Conservation (phyloP, 2,329 filamentous ascomycete species). For the Colletotrichum trifolii region DNA sequence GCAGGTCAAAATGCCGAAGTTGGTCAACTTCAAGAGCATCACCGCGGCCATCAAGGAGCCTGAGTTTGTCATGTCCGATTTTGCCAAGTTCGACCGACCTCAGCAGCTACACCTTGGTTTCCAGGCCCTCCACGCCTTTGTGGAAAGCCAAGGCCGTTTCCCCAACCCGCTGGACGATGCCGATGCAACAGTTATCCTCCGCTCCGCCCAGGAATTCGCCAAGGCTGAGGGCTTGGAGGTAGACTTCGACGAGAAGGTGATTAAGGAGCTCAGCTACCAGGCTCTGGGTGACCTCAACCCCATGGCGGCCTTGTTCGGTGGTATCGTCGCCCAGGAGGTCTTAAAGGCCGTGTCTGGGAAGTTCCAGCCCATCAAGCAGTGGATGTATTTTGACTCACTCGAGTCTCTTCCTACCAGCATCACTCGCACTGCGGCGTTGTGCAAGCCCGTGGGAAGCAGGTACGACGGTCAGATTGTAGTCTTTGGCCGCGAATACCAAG, state of each 20-base stretch:
- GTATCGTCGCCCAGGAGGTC: slow-evolving; percentile 91
- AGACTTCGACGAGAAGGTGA: slow-evolving; percentile 90
- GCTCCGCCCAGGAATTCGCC: slow-evolving; percentile 79
- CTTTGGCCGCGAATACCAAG: slow-evolving; percentile 92
- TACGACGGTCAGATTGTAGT: slow-evolving; percentile 99
- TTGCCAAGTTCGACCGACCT: slow-evolving; percentile 96
- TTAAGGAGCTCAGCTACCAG: slow-evolving; percentile 94
- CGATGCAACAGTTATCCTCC: slow-evolving; percentile 83
- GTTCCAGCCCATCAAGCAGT: slow-evolving; percentile 95
- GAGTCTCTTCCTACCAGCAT: slow-evolving; percentile 86
- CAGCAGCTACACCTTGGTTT: slow-evolving; percentile 92
- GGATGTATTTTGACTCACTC: slow-evolving; percentile 97
- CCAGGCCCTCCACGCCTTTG: slow-evolving; percentile 90
- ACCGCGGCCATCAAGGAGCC: slow-evolving; percentile 84
- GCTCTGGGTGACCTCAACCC: slow-evolving; percentile 90
- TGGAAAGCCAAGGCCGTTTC: slow-evolving; percentile 77
- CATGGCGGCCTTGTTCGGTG: slow-evolving; percentile 95
- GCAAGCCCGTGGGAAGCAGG: slow-evolving; percentile 84
- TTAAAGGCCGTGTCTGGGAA: slow-evolving; percentile 98
- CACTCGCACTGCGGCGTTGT: slow-evolving; percentile 84
- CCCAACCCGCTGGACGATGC: slow-evolving; percentile 86
- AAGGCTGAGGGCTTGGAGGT: slow-evolving; percentile 80
- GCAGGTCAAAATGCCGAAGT: slow-evolving; percentile 98
- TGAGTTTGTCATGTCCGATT: slow-evolving; percentile 92
- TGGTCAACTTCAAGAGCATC: slow-evolving; percentile 87